A percentile compares a stretch with the other conserved stretches of the same genome.
Conservation (phyloP, 805 yeast species). For the Metschnikowia peoriensis region DNA sequence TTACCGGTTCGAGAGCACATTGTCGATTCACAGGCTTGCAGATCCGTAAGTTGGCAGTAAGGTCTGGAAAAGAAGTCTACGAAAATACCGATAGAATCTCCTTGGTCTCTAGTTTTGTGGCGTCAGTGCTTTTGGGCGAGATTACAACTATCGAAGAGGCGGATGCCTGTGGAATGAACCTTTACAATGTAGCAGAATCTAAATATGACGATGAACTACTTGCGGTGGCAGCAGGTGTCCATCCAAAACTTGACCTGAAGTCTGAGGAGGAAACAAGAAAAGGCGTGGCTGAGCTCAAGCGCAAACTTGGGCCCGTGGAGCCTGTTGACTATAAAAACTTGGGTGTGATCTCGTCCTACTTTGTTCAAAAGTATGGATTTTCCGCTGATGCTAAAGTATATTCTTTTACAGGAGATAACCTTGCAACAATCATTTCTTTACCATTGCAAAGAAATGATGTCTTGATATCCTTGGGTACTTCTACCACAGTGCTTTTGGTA, state of each 20-base stretch:
- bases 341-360: slow-evolving; percentile 60
- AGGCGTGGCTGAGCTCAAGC: slow-evolving; percentile 41
- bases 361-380: slow-evolving; percentile 64
- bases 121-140: slow-evolving; percentile 65
- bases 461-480: slow-evolving; percentile 81
- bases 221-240: slow-evolving; percentile 52
- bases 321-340: slow-evolving; percentile 49
- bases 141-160: slow-evolving; percentile 70
- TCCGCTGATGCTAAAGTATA: slow-evolving; percentile 53
- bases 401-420: slow-evolving; percentile 87
- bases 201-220: slow-evolving; percentile 58
- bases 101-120: slow-evolving; percentile 74
- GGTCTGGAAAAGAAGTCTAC: slow-evolving; percentile 52
- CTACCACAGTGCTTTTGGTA: slow-evolving; percentile 83
- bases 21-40: slow-evolving; percentile 92
- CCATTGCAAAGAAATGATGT: slow-evolving; percentile 77
- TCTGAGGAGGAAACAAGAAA: slow-evolving; percentile 16
- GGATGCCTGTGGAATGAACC: slow-evolving; percentile 92
- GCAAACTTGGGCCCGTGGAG: slow-evolving; percentile 53
- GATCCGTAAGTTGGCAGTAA: slow-evolving; percentile 66
- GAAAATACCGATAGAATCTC: slow-evolving; percentile 59
- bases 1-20: slow-evolving; percentile 87
- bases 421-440: slow-evolving; percentile 81
- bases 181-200: slow-evolving; percentile 65
- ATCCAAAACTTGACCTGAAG: slow-evolving; percentile 41